Base-by-base conservation (phyloP, 306 rosid species). In the Fragaria vesca region DNA sequence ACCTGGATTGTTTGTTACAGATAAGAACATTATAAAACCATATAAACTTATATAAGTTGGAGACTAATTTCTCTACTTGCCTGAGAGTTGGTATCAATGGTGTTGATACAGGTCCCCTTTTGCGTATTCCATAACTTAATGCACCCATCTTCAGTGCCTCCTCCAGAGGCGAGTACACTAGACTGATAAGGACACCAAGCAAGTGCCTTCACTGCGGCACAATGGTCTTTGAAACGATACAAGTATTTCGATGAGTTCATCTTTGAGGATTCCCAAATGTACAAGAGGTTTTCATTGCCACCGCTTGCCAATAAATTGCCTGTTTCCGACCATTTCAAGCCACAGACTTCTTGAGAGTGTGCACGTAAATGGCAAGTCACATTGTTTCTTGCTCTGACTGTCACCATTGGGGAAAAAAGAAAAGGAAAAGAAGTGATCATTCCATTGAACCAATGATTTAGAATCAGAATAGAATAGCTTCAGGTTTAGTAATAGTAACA, bases 101-200 rank as follows among this genome's bases (percentile, higher is more conserved):
- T 87, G 76, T 58, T 73, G 69, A 89, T 69, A 82, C 89, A 80
- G 69, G 83, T 83, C 16, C 93, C 97, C 61, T 76, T 87, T 43
- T 83, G 88, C 12, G 81, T 83, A 78, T 89, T 90, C 97, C 97
- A 92, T 77, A 87, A 10, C 87, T 92, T 92, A 45, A 92, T 92
- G 34, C 87, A 76, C 60, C 91, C 86, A 85, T 90, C 96, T 8
- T 72, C 76, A 50, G 96, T 90, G 78, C 97, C 97, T 69, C 96
- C 97, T 48, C 97, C 97, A 20, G 96, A 90, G 65, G 93, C 97
- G 72, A 90, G 92, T 55, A 92, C 66, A 52, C 78, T 69, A 20
- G 85, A 86, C 70, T 88, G 89, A 81, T 88, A 80, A 43, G 97
- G 97, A 76, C 97, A 88, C 97, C 97, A 92, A 0, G 96, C 96